These are phyloP conservation scores for Thraustochytrium striatum DNA, from an alignment of 352 stramenopile genomes.

Conservation along the genomic window DNA sequence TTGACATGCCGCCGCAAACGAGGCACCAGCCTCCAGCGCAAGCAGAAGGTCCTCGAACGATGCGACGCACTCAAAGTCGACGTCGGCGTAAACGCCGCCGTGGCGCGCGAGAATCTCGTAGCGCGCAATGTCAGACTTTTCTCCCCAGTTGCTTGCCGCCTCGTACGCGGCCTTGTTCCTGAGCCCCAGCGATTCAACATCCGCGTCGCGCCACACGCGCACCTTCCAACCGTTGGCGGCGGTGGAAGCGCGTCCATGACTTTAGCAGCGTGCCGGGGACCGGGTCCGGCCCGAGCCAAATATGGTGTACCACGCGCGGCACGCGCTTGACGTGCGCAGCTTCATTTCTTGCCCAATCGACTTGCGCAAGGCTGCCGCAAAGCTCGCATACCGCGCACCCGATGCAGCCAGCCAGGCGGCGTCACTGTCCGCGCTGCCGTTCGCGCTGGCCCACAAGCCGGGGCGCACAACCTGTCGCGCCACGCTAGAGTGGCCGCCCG, in stretches of 20 bases:
- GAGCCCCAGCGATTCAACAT: slow-evolving; percentile 57
- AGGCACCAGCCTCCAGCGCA: slow-evolving; percentile 47
- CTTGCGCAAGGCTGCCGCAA: not conserved
- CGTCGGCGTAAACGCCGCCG: slow-evolving; percentile 67
- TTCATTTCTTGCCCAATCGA: no score
- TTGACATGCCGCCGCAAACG: slow-evolving; percentile 63
- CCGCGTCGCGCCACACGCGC: slow-evolving; percentile 62
- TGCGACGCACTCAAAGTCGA: slow-evolving; percentile 65
- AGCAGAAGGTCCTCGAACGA: slow-evolving; percentile 58
- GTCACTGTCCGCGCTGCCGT: not conserved
- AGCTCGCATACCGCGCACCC: not conserved
- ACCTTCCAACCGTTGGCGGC: slow-evolving; percentile 49
- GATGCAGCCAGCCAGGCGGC: not conserved
- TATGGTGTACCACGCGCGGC: slow-evolving; percentile 65
- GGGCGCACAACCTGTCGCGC: not conserved
- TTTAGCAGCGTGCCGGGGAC: slow-evolving; percentile 57
- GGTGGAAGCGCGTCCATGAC: slow-evolving; percentile 59
- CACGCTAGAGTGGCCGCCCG: not conserved
- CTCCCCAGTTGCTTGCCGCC: slow-evolving; percentile 62
- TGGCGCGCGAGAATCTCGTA: slow-evolving; percentile 65
- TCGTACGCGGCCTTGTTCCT: slow-evolving; percentile 58
- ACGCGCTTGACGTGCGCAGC: slow-evolving; percentile 37
- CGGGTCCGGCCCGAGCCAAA: slow-evolving; percentile 61
- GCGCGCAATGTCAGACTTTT: slow-evolving; percentile 69
- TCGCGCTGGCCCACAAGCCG: not conserved